phyloP scores from a whole-genome alignment of 306 rosid species.

The Luffa acutangula region DNA sequence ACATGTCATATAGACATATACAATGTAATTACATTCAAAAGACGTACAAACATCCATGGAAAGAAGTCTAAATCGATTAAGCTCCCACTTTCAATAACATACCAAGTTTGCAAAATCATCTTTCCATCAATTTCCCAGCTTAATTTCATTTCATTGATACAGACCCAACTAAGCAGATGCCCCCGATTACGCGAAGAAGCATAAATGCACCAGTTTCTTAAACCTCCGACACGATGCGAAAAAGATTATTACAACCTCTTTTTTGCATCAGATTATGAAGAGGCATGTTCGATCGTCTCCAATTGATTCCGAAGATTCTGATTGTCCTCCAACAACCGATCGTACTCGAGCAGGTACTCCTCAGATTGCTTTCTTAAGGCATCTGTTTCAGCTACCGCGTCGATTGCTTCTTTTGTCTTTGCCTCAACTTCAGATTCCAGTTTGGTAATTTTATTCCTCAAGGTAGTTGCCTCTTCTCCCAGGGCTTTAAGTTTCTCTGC shows the following conservation, averaged over 20 bases:
- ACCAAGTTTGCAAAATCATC: background rate
- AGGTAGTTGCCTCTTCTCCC: slow-evolving; percentile 38
- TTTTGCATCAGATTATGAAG: slow-evolving; percentile 29
- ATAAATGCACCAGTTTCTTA: background rate
- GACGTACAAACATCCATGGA: background rate
- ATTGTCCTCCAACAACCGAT: slow-evolving; percentile 74
- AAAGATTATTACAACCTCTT: background rate
- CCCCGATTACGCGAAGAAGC: background rate
- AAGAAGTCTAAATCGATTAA: slow-evolving; percentile 5
- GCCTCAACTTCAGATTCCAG: slow-evolving; percentile 56
- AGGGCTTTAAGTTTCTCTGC: slow-evolving; percentile 43
- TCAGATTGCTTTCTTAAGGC: slow-evolving; percentile 84
- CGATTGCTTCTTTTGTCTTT: slow-evolving; percentile 37
- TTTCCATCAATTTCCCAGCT: background rate
- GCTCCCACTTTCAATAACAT: background rate
- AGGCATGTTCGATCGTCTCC: slow-evolving; percentile 43
- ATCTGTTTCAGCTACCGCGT: slow-evolving; percentile 51
- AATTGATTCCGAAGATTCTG: slow-evolving; percentile 69
- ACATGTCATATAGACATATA: background rate
- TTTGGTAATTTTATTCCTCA: slow-evolving; percentile 39
- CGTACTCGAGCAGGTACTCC: slow-evolving; percentile 75
- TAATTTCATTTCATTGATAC: background rate
- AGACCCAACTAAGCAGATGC: background rate
- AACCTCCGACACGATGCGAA: background rate
- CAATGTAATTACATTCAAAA: background rate